Percentiles rank a stretch among this genome's conserved stretches.
Conservation (phyloP, 306 rosid genomes). For the Cicer judaicum region DNA sequence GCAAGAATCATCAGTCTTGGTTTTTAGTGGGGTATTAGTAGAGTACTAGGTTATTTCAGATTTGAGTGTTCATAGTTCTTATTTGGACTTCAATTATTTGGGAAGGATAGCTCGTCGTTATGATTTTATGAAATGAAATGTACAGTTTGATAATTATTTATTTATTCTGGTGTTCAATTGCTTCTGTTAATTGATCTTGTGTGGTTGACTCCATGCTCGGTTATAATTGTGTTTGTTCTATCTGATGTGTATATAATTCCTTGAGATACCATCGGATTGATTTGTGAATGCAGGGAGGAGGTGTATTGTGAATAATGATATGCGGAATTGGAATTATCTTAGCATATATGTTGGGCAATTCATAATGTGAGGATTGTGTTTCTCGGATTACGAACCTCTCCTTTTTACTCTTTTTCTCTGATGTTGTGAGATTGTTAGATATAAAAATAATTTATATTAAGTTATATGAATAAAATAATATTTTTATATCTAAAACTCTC, state of each 20-base stretch:
- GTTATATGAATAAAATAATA: too few species aligned
- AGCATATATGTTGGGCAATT: too few species aligned
- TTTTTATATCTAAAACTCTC: too few species aligned
- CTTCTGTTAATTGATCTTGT: conserved; percentile 20
- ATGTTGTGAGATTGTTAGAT: too few species aligned
- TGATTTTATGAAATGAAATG: conserved; percentile 48
- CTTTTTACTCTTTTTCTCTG: too few species aligned
- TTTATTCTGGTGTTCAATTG: conserved; percentile 37
- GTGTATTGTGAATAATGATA: too few species aligned
- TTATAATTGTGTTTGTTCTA: neutral
- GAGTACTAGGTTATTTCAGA: conserved; percentile 30
- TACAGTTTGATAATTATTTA: conserved; percentile 54
- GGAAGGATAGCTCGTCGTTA: conserved; percentile 37
- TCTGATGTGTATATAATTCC: neutral
- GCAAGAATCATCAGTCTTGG: conserved; percentile 21
- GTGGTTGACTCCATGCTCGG: neutral
- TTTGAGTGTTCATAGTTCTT: conserved; percentile 34
- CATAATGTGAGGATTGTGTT: too few species aligned
- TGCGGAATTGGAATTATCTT: too few species aligned
- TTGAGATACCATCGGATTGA: too few species aligned
- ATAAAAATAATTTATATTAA: too few species aligned
- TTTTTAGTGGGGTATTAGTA: conserved; percentile 33
- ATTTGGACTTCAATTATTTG: conserved; percentile 17
- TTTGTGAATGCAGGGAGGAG: too few species aligned
- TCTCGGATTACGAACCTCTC: too few species aligned